These are phyloP conservation scores for Austroboletus eburneus DNA, from an alignment of 768 basidiomycete genomes.

Conservation along the genomic window DNA sequence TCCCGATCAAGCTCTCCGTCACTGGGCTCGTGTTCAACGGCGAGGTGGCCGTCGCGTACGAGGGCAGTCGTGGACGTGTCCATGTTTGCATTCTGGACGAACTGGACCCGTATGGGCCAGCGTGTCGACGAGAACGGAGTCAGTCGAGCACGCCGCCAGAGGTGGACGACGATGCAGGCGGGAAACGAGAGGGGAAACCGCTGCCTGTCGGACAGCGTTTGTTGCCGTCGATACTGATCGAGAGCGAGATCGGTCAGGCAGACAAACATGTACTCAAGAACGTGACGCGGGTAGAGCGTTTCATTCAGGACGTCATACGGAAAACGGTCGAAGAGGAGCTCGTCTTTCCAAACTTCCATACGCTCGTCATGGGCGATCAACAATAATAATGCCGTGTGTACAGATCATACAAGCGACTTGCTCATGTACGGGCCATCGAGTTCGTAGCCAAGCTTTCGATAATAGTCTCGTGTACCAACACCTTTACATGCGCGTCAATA, in stretches of 20 bases:
- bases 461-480: constrained; percentile 97
- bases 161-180: constrained; percentile 51
- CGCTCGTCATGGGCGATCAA: constrained; percentile 51
- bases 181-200: constrained; percentile 53
- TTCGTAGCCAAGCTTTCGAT: constrained; percentile 89
- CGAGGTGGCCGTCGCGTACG: constrained; percentile 88
- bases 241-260: constrained; percentile 93
- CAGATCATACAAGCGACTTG: constrained; percentile 57
- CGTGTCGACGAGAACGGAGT: constrained; percentile 48
- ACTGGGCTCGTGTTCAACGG: constrained; percentile 84
- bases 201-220: constrained; percentile 79
- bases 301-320: constrained; percentile 92
- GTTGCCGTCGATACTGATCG: constrained; percentile 84
- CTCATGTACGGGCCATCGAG: constrained; percentile 98
- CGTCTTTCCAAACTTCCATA: constrained; percentile 95
- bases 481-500: constrained; percentile 41
- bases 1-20: constrained; percentile 92
- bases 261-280: constrained; percentile 96
- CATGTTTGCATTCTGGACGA: constrained; percentile 90
- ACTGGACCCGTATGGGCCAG: constrained; percentile 78
- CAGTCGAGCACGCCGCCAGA: constrained; percentile 56
- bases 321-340: constrained; percentile 95
- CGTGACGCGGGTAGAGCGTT: constrained; percentile 90
- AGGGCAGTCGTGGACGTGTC: constrained; percentile 73
- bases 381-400: constrained; percentile 10